A percentile compares a stretch with the other conserved stretches of the same genome.
Conservation (phyloP, 371 early-diverging fungal genomes). For the Nematocida ausubeli region DNA sequence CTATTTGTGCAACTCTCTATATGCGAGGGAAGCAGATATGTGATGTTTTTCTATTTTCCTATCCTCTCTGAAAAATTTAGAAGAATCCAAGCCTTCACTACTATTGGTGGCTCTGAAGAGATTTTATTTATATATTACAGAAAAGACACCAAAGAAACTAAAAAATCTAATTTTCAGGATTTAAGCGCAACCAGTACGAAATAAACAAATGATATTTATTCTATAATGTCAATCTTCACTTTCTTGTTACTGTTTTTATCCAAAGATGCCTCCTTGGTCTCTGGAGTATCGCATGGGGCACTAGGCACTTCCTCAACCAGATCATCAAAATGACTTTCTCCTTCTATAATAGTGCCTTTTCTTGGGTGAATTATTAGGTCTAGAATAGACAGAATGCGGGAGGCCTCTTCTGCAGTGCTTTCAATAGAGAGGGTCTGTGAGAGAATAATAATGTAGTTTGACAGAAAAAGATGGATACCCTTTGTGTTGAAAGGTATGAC, state of each 20-base stretch:
- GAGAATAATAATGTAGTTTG: constrained; percentile 32
- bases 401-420: background rate
- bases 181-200: too few relatives aligned
- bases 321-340: constrained; percentile 9
- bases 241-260: background rate
- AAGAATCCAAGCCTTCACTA: background rate
- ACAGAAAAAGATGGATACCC: background rate
- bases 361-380: constrained; percentile 53
- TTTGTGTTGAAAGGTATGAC: constrained; percentile 43
- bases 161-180: too few relatives aligned
- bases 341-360: constrained; percentile 44
- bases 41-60: background rate
- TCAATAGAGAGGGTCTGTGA: constrained; percentile 14
- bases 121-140: background rate
- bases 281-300: background rate
- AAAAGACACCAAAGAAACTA: too few relatives aligned
- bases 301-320: background rate
- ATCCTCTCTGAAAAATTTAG: background rate
- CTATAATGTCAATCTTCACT: constrained; percentile 14
- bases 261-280: background rate
- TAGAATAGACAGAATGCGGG: constrained; percentile 19
- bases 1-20: too few relatives aligned
- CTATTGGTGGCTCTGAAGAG: background rate
- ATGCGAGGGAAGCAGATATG: too few relatives aligned
- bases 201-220: too few relatives aligned